Conservation (phyloP, 768 basidiomycete species). For the Clavulina sp. region DNA sequence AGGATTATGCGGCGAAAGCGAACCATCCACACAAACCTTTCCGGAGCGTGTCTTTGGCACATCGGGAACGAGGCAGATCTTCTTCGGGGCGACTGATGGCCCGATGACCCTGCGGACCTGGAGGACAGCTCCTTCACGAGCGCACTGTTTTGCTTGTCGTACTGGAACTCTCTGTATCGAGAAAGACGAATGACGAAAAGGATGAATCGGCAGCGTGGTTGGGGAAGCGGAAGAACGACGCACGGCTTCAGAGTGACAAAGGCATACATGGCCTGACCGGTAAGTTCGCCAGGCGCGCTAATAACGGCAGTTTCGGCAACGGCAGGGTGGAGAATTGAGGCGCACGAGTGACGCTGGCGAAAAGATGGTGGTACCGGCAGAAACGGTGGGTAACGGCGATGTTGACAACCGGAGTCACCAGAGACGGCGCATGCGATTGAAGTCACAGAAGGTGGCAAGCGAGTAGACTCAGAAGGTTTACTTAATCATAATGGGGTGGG, state of each 20-base stretch:
- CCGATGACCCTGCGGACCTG: conserved; percentile 97
- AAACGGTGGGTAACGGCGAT: no score
- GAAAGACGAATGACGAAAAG: not conserved
- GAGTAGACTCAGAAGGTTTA: no score
- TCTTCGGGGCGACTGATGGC: conserved; percentile 94
- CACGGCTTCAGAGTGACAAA: conserved; percentile 92
- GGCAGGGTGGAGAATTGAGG: conserved; percentile 83
- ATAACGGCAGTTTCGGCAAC: conserved; percentile 95
- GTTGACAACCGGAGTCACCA: no score
- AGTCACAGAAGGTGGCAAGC: no score
- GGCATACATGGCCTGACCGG: conserved; percentile 84
- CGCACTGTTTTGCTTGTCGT: conserved; percentile 50
- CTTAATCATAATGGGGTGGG: no score
- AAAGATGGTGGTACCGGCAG: no score
- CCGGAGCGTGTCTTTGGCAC: conserved; percentile 90
- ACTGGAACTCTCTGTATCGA: conserved; percentile 51
- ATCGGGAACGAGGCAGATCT: conserved; percentile 64
- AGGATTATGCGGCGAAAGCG: no score
- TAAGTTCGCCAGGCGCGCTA: conserved; percentile 80
- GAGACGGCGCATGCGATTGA: no score
- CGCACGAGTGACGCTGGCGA: no score
- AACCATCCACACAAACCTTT: conserved; percentile 53
- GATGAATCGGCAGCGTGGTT: no score
- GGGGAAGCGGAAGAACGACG: conserved; percentile 20
- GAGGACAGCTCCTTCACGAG: conserved; percentile 78